Percentiles rank a stretch among this genome's conserved stretches.
Evolutionary conservation across 2,329 filamentous ascomycete species (phyloP).

Genomic region (Ceratocystis variospora): DNA sequence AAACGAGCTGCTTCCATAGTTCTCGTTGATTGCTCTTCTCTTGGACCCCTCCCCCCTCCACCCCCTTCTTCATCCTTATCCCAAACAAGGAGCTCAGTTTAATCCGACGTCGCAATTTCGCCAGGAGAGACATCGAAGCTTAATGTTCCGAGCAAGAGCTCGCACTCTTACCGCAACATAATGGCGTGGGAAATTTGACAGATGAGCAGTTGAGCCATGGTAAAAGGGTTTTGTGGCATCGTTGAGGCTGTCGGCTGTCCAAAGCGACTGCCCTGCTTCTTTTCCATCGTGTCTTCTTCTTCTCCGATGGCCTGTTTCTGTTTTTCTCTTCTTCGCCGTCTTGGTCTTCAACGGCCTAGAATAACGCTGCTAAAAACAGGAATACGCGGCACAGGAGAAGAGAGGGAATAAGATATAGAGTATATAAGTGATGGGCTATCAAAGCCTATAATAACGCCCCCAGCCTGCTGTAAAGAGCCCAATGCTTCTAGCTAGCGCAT

Average conservation of each 20-base stretch:
- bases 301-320: neutral
- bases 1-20: too few species aligned
- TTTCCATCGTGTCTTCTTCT: neutral
- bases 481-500: too few species aligned
- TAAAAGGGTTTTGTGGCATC: too few species aligned
- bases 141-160: neutral
- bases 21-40: too few species aligned
- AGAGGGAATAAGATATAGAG: too few species aligned
- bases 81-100: neutral
- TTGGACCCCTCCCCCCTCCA: too few species aligned
- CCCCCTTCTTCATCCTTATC: neutral
- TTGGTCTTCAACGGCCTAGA: neutral
- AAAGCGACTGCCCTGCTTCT: too few species aligned
- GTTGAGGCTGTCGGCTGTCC: too few species aligned
- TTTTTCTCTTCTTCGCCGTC: too few species aligned
- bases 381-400: neutral
- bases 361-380: neutral
- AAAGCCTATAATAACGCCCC: too few species aligned
- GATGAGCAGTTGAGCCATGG: neutral
- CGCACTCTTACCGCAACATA: neutral
- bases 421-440: too few species aligned
- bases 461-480: too few species aligned
- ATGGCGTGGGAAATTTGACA: neutral
- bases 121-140: neutral
- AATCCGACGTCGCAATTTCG: slow-evolving; percentile 1